A percentile compares a stretch with the other conserved stretches of the same genome.
These are phyloP conservation scores for Neonothopanus nambi DNA, from an alignment of 1,284 basidiomycete genomes.

Conservation along the genomic window DNA sequence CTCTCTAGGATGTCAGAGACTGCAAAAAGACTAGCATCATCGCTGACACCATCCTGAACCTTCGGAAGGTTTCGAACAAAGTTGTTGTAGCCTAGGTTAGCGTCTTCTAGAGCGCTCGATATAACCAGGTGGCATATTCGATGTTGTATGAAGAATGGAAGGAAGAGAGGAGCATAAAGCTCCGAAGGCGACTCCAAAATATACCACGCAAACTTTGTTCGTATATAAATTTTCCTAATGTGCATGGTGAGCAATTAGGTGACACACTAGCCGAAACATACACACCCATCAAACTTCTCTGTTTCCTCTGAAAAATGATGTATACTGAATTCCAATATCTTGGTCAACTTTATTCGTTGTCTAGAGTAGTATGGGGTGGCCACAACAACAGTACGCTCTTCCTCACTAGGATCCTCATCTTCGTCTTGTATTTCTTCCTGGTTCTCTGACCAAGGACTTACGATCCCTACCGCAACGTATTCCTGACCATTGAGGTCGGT, in stretches of 20 bases:
- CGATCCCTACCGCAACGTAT: conserved; percentile 36
- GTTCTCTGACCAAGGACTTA: conserved; percentile 14
- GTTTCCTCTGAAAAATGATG: conserved; percentile 37
- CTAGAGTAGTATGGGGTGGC: too few species aligned
- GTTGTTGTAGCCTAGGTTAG: conserved; percentile 34
- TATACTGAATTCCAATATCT: conserved; percentile 47
- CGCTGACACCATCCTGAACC: conserved; percentile 25
- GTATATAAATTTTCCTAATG: conserved; percentile 42
- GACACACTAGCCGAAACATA: neutral
- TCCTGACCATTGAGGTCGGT: conserved; percentile 25
- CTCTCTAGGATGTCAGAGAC: neutral
- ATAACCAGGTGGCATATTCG: conserved; percentile 47
- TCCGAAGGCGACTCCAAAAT: conserved; percentile 51
- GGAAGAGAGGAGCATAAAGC: conserved; percentile 43
- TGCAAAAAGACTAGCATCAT: neutral
- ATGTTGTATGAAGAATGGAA: conserved; percentile 48
- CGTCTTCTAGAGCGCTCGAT: conserved; percentile 31
- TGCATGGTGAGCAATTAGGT: conserved; percentile 5
- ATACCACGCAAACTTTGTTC: conserved; percentile 56
- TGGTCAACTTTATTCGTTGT: conserved; percentile 41
- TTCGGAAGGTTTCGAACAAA: conserved; percentile 40
- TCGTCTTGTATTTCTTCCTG: conserved; percentile 24
- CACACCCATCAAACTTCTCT: conserved; percentile 38
- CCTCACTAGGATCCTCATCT: conserved; percentile 16
- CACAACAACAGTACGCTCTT: conserved; percentile 15